These are phyloP conservation scores for Kodamaea kaohsiungensis DNA, from an alignment of 805 yeast species.

Conservation along the genomic window DNA sequence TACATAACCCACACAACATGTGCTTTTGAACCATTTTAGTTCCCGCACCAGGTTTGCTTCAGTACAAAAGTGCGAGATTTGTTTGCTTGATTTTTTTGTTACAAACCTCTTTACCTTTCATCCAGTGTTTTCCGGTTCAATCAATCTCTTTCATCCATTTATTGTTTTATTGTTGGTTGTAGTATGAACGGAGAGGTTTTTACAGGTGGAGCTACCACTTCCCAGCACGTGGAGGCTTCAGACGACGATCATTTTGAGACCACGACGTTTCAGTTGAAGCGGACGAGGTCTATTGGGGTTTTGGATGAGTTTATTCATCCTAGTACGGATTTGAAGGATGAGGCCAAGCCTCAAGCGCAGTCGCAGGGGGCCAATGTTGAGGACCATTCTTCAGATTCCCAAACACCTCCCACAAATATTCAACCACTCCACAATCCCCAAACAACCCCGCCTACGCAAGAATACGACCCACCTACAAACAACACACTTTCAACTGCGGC, in stretches of 20 bases:
- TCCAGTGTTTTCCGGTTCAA: neutral
- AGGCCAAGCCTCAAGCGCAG: neutral
- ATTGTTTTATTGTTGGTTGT: neutral
- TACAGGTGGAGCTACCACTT: constrained; percentile 61
- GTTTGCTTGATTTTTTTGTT: neutral
- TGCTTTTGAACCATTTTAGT: neutral
- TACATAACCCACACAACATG: neutral
- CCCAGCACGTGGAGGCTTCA: constrained; percentile 68
- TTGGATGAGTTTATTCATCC: constrained; percentile 68
- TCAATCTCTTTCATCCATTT: neutral
- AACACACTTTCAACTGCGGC: neutral
- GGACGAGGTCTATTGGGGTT: constrained; percentile 82
- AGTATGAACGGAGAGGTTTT: constrained; percentile 30
- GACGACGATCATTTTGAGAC: constrained; percentile 69
- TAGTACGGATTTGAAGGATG: neutral
- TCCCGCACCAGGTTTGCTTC: neutral
- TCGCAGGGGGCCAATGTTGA: neutral
- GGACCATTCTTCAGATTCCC: neutral
- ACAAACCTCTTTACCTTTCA: neutral
- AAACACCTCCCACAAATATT: neutral
- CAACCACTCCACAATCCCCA: neutral
- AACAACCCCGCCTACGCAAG: constrained; percentile 2
- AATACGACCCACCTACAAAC: neutral
- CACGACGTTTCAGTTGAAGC: constrained; percentile 70
- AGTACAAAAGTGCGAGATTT: neutral